phyloP scores from a whole-genome alignment of 2,329 filamentous ascomycete species.

The Coniochaeta prunicola region DNA sequence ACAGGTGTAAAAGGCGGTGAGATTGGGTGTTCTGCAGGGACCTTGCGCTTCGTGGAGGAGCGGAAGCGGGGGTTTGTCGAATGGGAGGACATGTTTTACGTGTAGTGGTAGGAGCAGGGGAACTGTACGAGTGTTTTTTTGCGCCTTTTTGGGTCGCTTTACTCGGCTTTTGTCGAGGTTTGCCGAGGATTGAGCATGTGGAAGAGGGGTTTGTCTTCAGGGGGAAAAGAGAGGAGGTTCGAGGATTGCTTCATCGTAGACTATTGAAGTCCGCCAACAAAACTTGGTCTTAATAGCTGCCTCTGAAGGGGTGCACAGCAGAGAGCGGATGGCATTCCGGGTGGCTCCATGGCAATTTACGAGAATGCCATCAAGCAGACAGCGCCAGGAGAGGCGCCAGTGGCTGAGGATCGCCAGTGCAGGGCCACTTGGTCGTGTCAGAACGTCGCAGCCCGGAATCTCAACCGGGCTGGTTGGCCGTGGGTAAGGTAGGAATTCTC shows the following conservation, averaged over 20 bases:
- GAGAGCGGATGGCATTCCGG: background rate
- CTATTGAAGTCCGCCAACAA: no score
- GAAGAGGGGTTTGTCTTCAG: background rate
- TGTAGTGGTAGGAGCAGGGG: background rate
- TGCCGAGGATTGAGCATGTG: background rate
- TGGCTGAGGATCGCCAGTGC: background rate
- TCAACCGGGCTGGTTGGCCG: background rate
- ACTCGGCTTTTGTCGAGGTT: no score
- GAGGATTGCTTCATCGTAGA: no score
- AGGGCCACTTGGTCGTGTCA: background rate
- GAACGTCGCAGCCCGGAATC: background rate
- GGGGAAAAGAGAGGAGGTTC: background rate
- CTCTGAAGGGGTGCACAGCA: background rate
- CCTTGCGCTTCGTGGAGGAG: background rate
- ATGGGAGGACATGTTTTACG: background rate
- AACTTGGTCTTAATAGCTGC: no score
- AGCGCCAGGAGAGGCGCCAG: no score
- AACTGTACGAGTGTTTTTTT: background rate
- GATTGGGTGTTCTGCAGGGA: background rate
- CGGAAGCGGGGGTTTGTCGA: background rate
- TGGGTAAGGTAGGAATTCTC: background rate
- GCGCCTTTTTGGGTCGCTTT: slow-evolving; percentile 1
- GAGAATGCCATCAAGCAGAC: background rate
- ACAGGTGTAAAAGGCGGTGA: background rate
- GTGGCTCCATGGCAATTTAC: background rate